A percentile compares a stretch with the other conserved stretches of the same genome.
Evolutionary conservation across 352 stramenopile species (phyloP).

Genomic region (Pythium plurisporium): DNA sequence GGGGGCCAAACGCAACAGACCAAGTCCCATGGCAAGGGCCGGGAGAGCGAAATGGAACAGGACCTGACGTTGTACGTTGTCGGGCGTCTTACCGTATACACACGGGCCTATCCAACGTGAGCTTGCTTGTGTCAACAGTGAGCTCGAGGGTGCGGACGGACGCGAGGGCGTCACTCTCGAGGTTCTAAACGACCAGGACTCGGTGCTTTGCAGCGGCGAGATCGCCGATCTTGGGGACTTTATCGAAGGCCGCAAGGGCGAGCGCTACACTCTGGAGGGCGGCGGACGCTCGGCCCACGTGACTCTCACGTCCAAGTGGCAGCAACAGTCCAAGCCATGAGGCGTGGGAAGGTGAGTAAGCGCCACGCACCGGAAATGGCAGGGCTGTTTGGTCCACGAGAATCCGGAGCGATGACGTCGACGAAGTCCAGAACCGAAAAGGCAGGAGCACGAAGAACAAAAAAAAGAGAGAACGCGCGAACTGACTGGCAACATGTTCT

Average conservation of each 20-base stretch:
- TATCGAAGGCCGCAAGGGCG: slow-evolving; percentile 17
- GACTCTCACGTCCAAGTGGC: slow-evolving; percentile 13
- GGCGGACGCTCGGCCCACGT: slow-evolving; percentile 6
- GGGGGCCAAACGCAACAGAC: slow-evolving; percentile 2
- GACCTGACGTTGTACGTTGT: slow-evolving; percentile 19
- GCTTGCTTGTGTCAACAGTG: background rate
- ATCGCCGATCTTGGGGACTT: slow-evolving; percentile 8
- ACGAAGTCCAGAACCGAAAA: too few relatives aligned
- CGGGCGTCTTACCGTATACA: too few relatives aligned
- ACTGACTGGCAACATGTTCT: slow-evolving; percentile 4
- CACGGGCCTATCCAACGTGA: too few relatives aligned
- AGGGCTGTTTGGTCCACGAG: too few relatives aligned
- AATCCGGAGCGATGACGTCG: too few relatives aligned
- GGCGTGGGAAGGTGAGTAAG: background rate
- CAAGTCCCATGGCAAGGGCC: slow-evolving; percentile 13
- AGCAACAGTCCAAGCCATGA: slow-evolving; percentile 2
- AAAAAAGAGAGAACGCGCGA: background rate
- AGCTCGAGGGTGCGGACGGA: slow-evolving; percentile 6
- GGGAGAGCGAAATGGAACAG: slow-evolving; percentile 11
- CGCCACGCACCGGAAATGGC: background rate
- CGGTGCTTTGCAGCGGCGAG: slow-evolving; percentile 8
- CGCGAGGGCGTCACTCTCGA: slow-evolving; percentile 18
- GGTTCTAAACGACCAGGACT: slow-evolving; percentile 11
- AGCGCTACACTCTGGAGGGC: slow-evolving; percentile 1
- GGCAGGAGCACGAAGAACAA: too few relatives aligned